Conservation (phyloP, 305 asterid species). For the Fraxinus velutina region DNA sequence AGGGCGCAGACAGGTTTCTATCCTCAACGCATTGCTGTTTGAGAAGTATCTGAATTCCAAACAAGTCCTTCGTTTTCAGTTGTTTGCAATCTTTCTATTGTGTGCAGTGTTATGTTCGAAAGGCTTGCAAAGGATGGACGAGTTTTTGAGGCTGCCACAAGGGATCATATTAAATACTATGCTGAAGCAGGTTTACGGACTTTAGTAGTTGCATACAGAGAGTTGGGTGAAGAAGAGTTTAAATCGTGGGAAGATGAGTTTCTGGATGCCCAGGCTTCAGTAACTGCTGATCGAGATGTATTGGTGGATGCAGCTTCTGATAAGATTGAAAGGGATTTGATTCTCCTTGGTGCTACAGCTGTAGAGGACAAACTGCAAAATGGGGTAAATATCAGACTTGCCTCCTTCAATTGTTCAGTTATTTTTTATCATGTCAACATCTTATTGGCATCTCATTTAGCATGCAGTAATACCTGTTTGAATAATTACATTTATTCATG, state of each 20-base stretch:
- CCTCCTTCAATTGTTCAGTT: not conserved
- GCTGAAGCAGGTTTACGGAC: slow-evolving; percentile 94
- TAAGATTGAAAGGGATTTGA: slow-evolving; percentile 66
- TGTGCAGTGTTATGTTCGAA: slow-evolving; percentile 75
- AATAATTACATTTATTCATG: not conserved
- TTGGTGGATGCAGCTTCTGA: slow-evolving; percentile 80
- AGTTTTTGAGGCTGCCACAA: slow-evolving; percentile 49
- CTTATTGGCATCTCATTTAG: not conserved
- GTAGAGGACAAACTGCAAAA: slow-evolving; percentile 95
- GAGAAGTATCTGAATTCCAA: not conserved
- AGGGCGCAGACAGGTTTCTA: slow-evolving; percentile 92
- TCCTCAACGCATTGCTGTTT: slow-evolving; percentile 15
- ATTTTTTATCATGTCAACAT: not conserved
- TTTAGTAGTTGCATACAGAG: slow-evolving; percentile 76
- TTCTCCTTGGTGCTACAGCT: slow-evolving; percentile 95
- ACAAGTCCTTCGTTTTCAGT: not conserved
- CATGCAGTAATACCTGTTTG: not conserved
- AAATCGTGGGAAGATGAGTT: slow-evolving; percentile 76
- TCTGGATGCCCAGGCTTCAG: slow-evolving; percentile 57
- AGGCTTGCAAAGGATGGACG: slow-evolving; percentile 59
- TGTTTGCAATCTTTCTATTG: slow-evolving; percentile 10
- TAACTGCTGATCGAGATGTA: slow-evolving; percentile 64
- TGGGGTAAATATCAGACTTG: slow-evolving; percentile 58
- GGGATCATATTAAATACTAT: slow-evolving; percentile 64
- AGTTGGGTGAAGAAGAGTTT: slow-evolving; percentile 65